Base-by-base conservation (phyloP, 2,329 filamentous ascomycete species). In the Sclerotiophoma versabilis region DNA sequence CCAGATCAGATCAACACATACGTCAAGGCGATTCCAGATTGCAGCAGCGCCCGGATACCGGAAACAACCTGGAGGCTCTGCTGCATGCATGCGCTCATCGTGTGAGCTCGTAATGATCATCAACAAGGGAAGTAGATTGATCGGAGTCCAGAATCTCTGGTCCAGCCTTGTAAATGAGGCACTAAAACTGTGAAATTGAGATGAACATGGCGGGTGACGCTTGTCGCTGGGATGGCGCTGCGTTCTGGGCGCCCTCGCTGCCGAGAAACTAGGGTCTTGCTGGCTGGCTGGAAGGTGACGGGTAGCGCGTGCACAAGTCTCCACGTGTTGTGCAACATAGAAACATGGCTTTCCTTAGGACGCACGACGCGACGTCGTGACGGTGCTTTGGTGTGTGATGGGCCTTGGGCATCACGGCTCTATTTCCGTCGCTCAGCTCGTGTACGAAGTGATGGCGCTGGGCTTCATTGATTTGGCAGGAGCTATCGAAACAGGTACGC, bases 401-500 rank as follows among this genome's bases (percentile, higher is more conserved):
- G 19, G 36, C 15, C 9, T 46, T 27, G 36, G 42, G 26, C 30
- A 42, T 33, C 29, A n/a, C 10, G n/a, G 17, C 29, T 27, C 23
- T 49, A 45, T 36, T 46, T 17, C 0, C 30, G 22, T 41, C n/a
- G 15, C 32, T 46, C 51, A 49, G 51, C 51, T 49, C 34, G 36
- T 49, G 46, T 34, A 19, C 11, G 19, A 33, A 7, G 25, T 30
- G 11, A 32, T 3, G 44, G 44, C 44, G 50, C 39, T 33, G 39
- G 39, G 33, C 39, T 27, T 37, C 26, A 33, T 44, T 33, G 50
- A 38, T 54, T 37, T 27, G 44, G 50, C 26, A 44, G 44, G 26
- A 49, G 51, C 51, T 49, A 54, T 45, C 34, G 51, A 54, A 41
- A 41, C 33, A 19, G 19, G 22, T 41, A 14, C 12, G 34, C 51